Conservation (phyloP, 148 eudicot species). For the Pharnaceum exiguum region DNA sequence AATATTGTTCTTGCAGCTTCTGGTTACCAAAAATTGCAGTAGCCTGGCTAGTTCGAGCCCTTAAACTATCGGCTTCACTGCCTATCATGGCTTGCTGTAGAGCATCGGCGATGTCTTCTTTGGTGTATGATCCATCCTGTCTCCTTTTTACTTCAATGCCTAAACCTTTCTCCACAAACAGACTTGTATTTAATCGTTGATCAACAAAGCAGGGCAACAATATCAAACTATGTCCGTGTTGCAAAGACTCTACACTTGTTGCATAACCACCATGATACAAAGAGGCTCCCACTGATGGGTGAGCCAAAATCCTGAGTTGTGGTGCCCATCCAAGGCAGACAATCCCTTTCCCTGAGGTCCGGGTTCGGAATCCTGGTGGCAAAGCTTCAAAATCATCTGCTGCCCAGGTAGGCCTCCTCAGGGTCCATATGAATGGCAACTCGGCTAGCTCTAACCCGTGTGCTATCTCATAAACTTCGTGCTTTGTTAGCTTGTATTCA, state of each 20-base stretch:
- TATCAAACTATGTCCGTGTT: constrained; percentile 30
- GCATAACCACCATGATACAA: constrained; percentile 40
- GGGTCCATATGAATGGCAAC: constrained; percentile 40
- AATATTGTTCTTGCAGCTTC: constrained; percentile 18
- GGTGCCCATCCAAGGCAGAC: constrained; percentile 39
- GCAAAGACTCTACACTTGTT: constrained; percentile 30
- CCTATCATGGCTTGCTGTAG: constrained; percentile 27
- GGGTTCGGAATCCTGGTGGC: constrained; percentile 4
- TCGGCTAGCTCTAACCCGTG: constrained; percentile 29
- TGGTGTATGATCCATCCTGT: constrained; percentile 36
- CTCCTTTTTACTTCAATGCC: constrained; percentile 35
- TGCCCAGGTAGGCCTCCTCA: constrained; percentile 30
- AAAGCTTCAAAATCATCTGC: constrained; percentile 8
- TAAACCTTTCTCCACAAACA: constrained; percentile 32
- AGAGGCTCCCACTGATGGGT: constrained; percentile 32
- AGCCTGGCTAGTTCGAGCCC: constrained; percentile 12
- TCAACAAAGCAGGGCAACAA: constrained; percentile 31
- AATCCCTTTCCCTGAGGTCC: constrained; percentile 12
- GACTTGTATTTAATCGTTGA: constrained; percentile 35
- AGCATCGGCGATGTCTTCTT: constrained; percentile 33
- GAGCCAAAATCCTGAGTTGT: constrained; percentile 35
- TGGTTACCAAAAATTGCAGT: constrained; percentile 21
- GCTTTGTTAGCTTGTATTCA: constrained; percentile 27
- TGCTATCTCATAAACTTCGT: constrained; percentile 39
- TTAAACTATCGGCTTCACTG: constrained; percentile 21